Conservation (phyloP, 1,284 basidiomycete species). For the Rhodotorula mucilaginosa region DNA sequence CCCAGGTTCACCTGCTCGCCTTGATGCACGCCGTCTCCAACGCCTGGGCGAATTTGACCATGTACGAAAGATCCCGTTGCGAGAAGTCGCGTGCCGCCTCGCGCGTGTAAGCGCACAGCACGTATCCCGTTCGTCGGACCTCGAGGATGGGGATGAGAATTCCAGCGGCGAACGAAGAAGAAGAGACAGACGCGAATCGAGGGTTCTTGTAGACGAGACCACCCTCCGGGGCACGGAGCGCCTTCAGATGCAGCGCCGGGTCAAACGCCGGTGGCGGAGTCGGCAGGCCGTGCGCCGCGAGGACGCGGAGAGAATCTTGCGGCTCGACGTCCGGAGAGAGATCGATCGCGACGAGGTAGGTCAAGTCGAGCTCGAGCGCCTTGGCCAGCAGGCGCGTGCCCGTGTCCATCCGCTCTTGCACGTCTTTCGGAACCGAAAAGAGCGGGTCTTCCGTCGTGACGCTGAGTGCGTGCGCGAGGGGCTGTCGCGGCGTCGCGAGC, state of each 20-base stretch:
- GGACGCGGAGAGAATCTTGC: conserved; percentile 18
- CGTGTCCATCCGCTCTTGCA: conserved; percentile 43
- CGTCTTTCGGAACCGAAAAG: conserved; percentile 31
- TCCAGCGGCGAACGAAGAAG: conserved; percentile 33
- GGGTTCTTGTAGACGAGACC: conserved; percentile 45
- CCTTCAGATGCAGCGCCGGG: conserved; percentile 43
- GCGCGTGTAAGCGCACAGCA: conserved; percentile 42
- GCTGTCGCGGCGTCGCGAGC: conserved; percentile 5
- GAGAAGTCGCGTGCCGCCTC: conserved; percentile 39
- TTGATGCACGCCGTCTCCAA: conserved; percentile 30
- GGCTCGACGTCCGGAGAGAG: conserved; percentile 14
- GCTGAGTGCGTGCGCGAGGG: conserved; percentile 26
- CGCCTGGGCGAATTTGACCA: conserved; percentile 42
- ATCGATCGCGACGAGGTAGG: conserved; percentile 43
- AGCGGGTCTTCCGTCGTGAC: conserved; percentile 39
- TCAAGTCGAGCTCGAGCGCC: conserved; percentile 42
- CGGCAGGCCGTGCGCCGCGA: conserved; percentile 42
- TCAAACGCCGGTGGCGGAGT: conserved; percentile 42
- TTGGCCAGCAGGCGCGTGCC: conserved; percentile 40
- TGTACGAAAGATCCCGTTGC: conserved; percentile 38
- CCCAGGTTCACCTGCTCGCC: not conserved
- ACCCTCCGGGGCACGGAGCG: conserved; percentile 43
- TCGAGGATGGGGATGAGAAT: conserved; percentile 44
- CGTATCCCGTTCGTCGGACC: conserved; percentile 38
- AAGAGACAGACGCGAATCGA: conserved; percentile 7